Evolutionary conservation across 306 rosid species (phyloP).

Genomic region (Macrotyloma uniflorum): DNA sequence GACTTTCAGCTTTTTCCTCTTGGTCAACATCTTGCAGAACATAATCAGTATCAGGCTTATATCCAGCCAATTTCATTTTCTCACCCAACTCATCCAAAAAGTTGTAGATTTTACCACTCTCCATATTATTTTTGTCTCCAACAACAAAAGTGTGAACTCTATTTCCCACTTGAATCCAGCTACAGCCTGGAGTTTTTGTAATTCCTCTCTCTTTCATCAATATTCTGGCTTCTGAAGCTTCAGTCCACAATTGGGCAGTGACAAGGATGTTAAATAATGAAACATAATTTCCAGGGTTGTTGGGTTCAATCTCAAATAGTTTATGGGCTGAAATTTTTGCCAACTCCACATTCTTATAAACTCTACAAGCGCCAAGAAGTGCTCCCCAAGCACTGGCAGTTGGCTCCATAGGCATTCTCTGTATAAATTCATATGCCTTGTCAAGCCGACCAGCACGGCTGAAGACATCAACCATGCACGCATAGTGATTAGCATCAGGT

Average conservation of each 20-base stretch:
- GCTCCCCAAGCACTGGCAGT: slow-evolving; percentile 65
- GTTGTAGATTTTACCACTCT: slow-evolving; percentile 39
- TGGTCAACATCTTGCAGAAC: slow-evolving; percentile 62
- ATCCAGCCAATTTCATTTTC: slow-evolving; percentile 57
- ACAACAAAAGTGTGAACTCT: slow-evolving; percentile 54
- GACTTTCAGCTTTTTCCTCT: slow-evolving; percentile 58
- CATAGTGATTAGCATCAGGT: slow-evolving; percentile 57
- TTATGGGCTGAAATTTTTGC: slow-evolving; percentile 55
- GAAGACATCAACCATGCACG: slow-evolving; percentile 57
- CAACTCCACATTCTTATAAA: slow-evolving; percentile 51
- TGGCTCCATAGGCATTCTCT: slow-evolving; percentile 61
- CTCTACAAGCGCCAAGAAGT: slow-evolving; percentile 63
- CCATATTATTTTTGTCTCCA: slow-evolving; percentile 52
- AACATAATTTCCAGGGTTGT: slow-evolving; percentile 58
- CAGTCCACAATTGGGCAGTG: slow-evolving; percentile 59
- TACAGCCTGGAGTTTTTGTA: slow-evolving; percentile 61
- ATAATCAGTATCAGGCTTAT: slow-evolving; percentile 58
- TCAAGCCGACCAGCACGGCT: slow-evolving; percentile 58
- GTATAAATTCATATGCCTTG: slow-evolving; percentile 55
- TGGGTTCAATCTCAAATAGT: slow-evolving; percentile 59
- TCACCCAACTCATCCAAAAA: slow-evolving; percentile 49
- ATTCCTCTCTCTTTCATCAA: slow-evolving; percentile 60
- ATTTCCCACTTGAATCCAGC: slow-evolving; percentile 64
- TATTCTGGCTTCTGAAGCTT: slow-evolving; percentile 59
- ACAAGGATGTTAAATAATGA: slow-evolving; percentile 50